Percentiles rank a stretch among this genome's conserved stretches.
phyloP scores from a whole-genome alignment of 257 asterid genomes.

The Parsonsia alboflavescens region DNA sequence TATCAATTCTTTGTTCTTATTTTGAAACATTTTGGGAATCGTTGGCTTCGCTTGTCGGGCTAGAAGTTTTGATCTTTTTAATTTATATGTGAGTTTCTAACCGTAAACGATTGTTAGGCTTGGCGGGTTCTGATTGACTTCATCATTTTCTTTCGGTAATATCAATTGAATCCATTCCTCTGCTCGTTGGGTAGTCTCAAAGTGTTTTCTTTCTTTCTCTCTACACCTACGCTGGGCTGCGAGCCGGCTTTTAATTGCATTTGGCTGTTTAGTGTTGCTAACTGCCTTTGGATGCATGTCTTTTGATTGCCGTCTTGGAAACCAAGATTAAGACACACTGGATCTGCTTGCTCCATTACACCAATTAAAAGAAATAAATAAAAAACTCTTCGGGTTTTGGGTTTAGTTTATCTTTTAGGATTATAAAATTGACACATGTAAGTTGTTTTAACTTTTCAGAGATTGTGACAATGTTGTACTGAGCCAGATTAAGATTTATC shows the following conservation, averaged over 20 bases:
- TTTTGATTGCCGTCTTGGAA: neutral
- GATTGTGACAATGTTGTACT: too few species aligned
- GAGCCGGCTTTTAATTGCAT: too few species aligned
- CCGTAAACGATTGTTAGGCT: constrained; percentile 6
- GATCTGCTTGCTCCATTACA: too few species aligned
- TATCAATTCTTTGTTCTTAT: neutral
- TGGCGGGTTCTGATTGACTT: constrained; percentile 17
- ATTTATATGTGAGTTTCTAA: neutral
- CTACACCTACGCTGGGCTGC: too few species aligned
- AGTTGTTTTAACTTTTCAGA: too few species aligned
- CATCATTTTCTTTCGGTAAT: constrained; percentile 1
- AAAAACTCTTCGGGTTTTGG: too few species aligned
- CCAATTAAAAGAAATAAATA: too few species aligned
- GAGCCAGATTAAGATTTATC: too few species aligned
- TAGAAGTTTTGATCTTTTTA: constrained; percentile 22
- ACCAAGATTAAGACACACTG: too few species aligned
- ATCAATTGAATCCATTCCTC: neutral
- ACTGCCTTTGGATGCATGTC: neutral
- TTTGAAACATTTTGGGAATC: constrained; percentile 10
- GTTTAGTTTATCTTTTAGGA: too few species aligned
- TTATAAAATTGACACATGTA: too few species aligned
- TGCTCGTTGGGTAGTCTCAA: neutral
- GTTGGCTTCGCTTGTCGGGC: constrained; percentile 19
- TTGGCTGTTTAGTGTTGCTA: neutral
- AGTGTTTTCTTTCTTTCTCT: neutral